phyloP scores from a whole-genome alignment of 2,329 filamentous ascomycete genomes.

The Ilyonectria mors-panacis region DNA sequence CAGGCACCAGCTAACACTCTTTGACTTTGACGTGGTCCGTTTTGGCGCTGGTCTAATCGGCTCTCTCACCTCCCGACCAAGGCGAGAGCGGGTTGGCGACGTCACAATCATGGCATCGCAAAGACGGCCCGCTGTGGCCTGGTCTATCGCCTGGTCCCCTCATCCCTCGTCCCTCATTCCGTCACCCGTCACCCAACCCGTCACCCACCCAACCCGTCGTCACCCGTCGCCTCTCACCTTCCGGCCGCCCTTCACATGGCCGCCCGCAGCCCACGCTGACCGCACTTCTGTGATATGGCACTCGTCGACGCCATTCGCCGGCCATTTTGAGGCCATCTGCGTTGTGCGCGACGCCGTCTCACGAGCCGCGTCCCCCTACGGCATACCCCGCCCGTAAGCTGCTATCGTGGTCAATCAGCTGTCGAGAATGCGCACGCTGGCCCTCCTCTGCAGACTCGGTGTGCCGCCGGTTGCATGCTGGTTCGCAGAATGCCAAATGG shows the following conservation, averaged over 20 bases:
- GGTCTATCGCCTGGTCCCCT: neutral
- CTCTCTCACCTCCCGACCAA: conserved; percentile 24
- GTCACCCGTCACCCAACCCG: neutral
- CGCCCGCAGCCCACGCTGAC: conserved; percentile 21
- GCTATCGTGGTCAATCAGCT: conserved; percentile 43
- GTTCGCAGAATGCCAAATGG: conserved; percentile 40
- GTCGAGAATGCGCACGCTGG: conserved; percentile 29
- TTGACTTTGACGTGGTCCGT: conserved; percentile 15
- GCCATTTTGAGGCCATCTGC: conserved; percentile 37
- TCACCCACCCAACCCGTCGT: neutral
- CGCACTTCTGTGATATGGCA: conserved; percentile 32
- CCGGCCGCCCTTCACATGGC: conserved; percentile 12
- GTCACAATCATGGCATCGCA: conserved; percentile 30
- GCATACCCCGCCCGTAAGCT: conserved; percentile 33
- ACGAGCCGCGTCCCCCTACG: conserved; percentile 25
- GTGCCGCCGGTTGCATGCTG: conserved; percentile 46
- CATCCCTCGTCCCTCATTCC: conserved; percentile 1
- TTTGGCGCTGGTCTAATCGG: neutral
- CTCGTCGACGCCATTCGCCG: conserved; percentile 39
- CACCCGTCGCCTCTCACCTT: neutral
- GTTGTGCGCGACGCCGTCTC: conserved; percentile 29
- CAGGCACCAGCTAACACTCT: conserved; percentile 27
- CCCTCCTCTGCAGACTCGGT: conserved; percentile 45
- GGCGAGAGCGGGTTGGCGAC: conserved; percentile 23
- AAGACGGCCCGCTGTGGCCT: conserved; percentile 12